These are phyloP conservation scores for Cryomyces minteri DNA, from an alignment of 495 filamentous ascomycete species.

Conservation along the genomic window DNA sequence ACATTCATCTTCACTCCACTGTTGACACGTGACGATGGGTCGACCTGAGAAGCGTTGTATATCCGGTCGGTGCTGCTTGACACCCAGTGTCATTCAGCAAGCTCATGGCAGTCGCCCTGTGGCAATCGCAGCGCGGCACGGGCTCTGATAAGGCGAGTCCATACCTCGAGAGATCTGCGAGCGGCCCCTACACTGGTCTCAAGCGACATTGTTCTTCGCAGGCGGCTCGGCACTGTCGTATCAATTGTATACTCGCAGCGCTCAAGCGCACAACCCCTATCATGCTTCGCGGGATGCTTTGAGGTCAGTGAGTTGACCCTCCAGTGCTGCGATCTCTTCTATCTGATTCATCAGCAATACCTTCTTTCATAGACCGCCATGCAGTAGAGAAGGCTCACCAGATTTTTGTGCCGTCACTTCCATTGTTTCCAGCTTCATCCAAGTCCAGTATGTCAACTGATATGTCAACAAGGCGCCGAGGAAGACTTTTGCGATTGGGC, in stretches of 20 bases:
- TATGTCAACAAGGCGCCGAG: slow-evolving; percentile 77
- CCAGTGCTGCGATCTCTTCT: background rate
- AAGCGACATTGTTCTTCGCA: background rate
- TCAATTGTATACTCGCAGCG: background rate
- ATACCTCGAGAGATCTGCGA: background rate
- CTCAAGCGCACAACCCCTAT: background rate
- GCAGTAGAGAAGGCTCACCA: slow-evolving; percentile 16
- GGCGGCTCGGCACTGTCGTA: background rate
- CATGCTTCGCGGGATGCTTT: background rate
- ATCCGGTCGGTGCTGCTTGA: background rate
- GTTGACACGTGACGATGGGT: too few relatives aligned
- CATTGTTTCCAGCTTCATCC: slow-evolving; percentile 71
- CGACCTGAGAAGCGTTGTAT: too few relatives aligned
- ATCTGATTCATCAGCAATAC: background rate
- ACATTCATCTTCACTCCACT: background rate
- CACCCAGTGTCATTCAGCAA: background rate
- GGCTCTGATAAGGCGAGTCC: background rate
- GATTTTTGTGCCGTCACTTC: slow-evolving; percentile 46
- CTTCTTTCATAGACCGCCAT: slow-evolving; percentile 1
- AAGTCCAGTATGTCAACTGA: slow-evolving; percentile 67
- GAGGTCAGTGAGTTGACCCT: background rate
- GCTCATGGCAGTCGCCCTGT: background rate
- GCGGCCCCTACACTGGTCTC: background rate
- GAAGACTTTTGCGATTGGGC: slow-evolving; percentile 71
- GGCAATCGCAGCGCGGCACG: background rate